Conservation (phyloP, 306 rosid species). For the Fragaria vesca region DNA sequence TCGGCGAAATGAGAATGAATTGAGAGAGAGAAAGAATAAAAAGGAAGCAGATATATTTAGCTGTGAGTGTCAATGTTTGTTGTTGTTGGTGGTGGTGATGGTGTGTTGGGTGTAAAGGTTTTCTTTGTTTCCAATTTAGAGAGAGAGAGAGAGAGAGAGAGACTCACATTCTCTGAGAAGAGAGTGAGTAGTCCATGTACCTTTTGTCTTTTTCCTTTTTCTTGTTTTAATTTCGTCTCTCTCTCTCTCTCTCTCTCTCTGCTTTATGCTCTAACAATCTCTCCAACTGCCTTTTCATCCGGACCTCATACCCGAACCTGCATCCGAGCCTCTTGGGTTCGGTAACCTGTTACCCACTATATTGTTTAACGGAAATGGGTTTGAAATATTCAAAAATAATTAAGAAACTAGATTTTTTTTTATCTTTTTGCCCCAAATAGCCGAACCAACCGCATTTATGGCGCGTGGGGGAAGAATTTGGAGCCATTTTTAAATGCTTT, state of each 20-base stretch:
- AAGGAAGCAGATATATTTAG: background rate
- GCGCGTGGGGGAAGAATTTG: background rate
- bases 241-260: background rate
- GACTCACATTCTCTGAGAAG: background rate
- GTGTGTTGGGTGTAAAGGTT: constrained; percentile 38
- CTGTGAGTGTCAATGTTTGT: background rate
- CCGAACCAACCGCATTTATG: background rate
- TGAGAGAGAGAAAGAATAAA: background rate
- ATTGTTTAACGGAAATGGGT: background rate
- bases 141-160: background rate
- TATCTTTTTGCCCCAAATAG: background rate
- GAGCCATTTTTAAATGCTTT: background rate
- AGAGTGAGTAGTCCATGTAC: constrained; percentile 28
- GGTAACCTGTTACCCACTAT: background rate
- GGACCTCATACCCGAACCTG: constrained; percentile 24
- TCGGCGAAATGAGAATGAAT: background rate
- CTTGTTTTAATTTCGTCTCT: constrained; percentile 6
- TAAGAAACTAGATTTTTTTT: background rate
- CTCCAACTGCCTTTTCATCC: constrained; percentile 16
- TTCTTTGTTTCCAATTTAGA: constrained; percentile 55
- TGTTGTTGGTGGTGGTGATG: constrained; percentile 10
- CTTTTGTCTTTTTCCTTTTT: constrained; percentile 30
- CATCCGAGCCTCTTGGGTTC: constrained; percentile 18
- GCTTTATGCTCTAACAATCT: constrained; percentile 19
- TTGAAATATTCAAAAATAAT: background rate